A percentile compares a stretch with the other conserved stretches of the same genome.
Conservation (phyloP, 768 basidiomycete species). For the Pisolithus marmoratus region DNA sequence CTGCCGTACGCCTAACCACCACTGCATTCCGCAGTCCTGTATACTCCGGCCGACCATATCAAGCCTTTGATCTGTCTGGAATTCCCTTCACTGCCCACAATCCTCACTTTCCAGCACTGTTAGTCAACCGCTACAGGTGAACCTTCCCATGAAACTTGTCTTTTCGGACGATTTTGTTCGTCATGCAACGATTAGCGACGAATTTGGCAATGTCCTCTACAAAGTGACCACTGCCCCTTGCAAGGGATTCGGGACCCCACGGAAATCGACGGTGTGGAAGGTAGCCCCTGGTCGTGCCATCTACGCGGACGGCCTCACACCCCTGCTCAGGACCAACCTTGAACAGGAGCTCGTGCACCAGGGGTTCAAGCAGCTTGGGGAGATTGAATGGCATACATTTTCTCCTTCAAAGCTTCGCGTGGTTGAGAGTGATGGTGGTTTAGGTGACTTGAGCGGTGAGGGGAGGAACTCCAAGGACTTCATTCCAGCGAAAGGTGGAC, state of each 20-base stretch:
- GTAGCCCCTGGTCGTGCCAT: background rate
- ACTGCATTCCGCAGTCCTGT: no score
- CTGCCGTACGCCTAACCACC: no score
- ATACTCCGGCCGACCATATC: no score
- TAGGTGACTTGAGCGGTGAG: background rate
- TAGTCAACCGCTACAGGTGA: background rate
- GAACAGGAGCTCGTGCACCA: background rate
- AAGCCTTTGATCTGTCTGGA: no score
- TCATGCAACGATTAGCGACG: slow-evolving; percentile 1
- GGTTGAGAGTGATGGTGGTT: background rate
- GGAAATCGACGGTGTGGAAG: slow-evolving; percentile 7
- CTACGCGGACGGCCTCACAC: no score
- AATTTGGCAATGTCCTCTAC: slow-evolving; percentile 3
- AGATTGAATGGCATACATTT: slow-evolving; percentile 5
- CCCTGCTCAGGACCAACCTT: background rate
- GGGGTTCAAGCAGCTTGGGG: slow-evolving; percentile 3
- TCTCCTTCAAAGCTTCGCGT: slow-evolving; percentile 3
- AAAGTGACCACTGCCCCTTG: slow-evolving; percentile 5
- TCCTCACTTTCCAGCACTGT: no score
- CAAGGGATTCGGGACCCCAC: slow-evolving; percentile 1
- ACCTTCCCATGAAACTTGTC: slow-evolving; percentile 2
- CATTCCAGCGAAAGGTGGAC: slow-evolving; percentile 2
- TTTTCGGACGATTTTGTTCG: slow-evolving; percentile 6
- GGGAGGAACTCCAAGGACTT: slow-evolving; percentile 1
- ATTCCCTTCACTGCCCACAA: no score